Conservation (phyloP, 169 alveolate species). For the Cystoisospora suis region DNA sequence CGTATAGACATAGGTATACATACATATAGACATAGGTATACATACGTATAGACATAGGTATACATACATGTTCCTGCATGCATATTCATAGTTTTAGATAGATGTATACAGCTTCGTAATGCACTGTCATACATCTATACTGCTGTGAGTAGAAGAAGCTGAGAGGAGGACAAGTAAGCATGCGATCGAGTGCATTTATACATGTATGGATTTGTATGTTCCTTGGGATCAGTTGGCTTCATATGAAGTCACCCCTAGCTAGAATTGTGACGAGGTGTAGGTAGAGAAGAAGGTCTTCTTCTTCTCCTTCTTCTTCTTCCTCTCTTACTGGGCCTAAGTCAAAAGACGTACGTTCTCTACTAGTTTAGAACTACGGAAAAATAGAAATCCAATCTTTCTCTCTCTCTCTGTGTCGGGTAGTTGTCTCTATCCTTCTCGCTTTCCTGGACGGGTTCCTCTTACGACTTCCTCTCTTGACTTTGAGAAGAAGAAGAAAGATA, state of each 20-base stretch:
- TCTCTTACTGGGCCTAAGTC: no score
- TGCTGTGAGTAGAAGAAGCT: neutral
- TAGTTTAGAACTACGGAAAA: neutral
- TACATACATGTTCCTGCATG: neutral
- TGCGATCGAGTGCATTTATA: neutral
- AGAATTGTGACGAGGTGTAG: neutral
- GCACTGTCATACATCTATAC: no score
- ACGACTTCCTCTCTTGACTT: neutral
- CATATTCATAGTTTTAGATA: neutral
- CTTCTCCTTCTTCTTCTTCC: neutral
- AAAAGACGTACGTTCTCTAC: neutral
- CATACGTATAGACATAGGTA: neutral
- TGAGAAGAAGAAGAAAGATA: no score
- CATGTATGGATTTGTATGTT: no score
- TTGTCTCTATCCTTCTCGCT: neutral
- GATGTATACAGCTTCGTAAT: neutral
- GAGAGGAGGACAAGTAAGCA: neutral
- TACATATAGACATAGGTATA: neutral
- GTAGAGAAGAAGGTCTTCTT: neutral
- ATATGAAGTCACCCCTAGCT: neutral
- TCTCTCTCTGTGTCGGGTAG: neutral
- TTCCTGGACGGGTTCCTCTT: neutral
- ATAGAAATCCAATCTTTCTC: neutral
- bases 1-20: neutral
- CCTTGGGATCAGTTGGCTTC: no score